Evolutionary conservation across 352 stramenopile genomes (phyloP).

Genomic region (Elongisporangium anandrum): DNA sequence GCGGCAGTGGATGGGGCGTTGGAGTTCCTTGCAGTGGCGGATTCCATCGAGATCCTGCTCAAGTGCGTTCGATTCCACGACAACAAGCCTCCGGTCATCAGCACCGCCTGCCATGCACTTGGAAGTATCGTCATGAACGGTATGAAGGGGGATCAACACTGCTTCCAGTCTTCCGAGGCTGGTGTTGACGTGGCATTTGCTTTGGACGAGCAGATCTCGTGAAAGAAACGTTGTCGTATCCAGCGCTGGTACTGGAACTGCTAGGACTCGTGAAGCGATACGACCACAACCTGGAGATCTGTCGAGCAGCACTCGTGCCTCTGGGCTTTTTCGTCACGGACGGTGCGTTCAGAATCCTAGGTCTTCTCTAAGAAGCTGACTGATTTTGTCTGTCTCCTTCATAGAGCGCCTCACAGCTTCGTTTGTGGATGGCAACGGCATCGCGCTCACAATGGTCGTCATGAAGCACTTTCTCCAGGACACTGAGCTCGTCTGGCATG

Average conservation of each 20-base stretch:
- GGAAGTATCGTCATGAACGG: slow-evolving; percentile 74
- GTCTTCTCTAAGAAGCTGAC: neutral
- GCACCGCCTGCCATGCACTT: slow-evolving; percentile 49
- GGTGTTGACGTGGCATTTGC: neutral
- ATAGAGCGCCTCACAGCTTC: slow-evolving; percentile 43
- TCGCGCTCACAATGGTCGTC: slow-evolving; percentile 40
- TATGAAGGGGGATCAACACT: slow-evolving; percentile 11
- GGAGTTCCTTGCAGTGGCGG: slow-evolving; percentile 55
- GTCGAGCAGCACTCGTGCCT: slow-evolving; percentile 39
- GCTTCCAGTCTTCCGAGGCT: neutral
- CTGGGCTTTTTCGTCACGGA: slow-evolving; percentile 70
- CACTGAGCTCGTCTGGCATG: slow-evolving; percentile 73
- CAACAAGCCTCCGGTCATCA: slow-evolving; percentile 72
- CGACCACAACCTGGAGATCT: slow-evolving; percentile 40
- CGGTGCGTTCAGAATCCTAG: slow-evolving; percentile 13
- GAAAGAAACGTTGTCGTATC: slow-evolving; percentile 56
- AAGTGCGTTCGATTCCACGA: slow-evolving; percentile 74
- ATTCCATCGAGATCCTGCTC: slow-evolving; percentile 58
- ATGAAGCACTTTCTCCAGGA: slow-evolving; percentile 53
- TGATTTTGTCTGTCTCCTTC: neutral
- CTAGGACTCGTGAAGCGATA: slow-evolving; percentile 56
- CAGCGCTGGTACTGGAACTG: slow-evolving; percentile 47
- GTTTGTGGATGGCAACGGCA: slow-evolving; percentile 63
- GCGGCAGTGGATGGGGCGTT: slow-evolving; percentile 50
- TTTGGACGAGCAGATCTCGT: slow-evolving; percentile 66